Base-by-base conservation (phyloP, 2,329 filamentous ascomycete species). In the Knoxdaviesia capensis region DNA sequence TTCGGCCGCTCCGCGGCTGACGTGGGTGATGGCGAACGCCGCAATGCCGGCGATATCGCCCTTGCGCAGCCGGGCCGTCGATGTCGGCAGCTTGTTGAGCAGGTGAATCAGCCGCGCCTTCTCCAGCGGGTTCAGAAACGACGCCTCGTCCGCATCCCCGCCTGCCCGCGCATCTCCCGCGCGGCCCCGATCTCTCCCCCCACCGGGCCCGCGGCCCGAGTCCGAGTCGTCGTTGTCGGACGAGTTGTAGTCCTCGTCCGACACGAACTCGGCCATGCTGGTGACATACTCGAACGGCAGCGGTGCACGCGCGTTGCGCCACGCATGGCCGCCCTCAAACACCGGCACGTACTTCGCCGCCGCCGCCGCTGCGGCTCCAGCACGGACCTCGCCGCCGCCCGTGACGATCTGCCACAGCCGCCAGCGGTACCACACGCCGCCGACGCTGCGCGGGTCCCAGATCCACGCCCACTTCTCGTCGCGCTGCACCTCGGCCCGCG, bases 391-490 rank as follows among this genome's bases (percentile, higher is more conserved):
- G 36, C 8, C 38, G 38, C 62, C 63, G 5, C 77, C 77, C 1
- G 81, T 86, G n/a, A 88, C 65, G 6, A 88, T 69, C 50, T 90
- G 77, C 82, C 87, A 94, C 38, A 96, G 54, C 38, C 84, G 75
- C 81, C 85, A 96, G 37, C 90, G 77, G 57, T 96, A 96, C 71
- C 87, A 98, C 10, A 92, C 72, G 10, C 80, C 88, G 30, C 76
- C 86, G 47, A 69, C 66, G 52, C 77, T 87, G 48, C 77, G 71
- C 20, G 86, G 71, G 56, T 96, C 80, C 78, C 84, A 98, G 5
- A 98, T 66, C 82, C 87, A 98, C 0, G 86, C 81, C 77, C 88
- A 96, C 49, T 80, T 86, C 56, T 93, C 83, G 45, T 94, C 83
- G 36, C 69, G 71, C 54, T 93, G 84, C 1, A 96, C 80, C 43